Base-by-base conservation (phyloP, 345 rosid species). In the Erysimum cheiranthoides region DNA sequence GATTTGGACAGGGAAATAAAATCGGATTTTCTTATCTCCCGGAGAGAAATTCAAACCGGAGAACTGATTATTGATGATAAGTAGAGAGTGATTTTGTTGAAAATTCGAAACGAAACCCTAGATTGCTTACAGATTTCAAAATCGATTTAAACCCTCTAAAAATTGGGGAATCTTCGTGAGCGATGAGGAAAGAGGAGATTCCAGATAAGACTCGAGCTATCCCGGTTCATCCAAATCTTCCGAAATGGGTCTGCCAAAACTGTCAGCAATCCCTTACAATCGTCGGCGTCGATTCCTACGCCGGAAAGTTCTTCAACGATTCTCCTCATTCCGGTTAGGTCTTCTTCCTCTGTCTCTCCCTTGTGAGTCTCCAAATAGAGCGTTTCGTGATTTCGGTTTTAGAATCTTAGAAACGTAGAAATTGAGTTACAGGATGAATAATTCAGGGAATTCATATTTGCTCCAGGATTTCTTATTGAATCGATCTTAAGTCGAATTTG, bases 201-300 rank as follows among this genome's bases (percentile, higher is more conserved):
- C 79, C 64, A 50, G 91, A 86, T 42, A 88, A 79, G 70, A 77
- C 74, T 68, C 95, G 89, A 62, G 78, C 78, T 28, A 78, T 87
- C 17, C 86, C 87, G 39, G 84, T 78, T 66, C 93, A 92, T 79
- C 91, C 92, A 14, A 87, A 78, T 78, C 87, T 89, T 6, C 96
- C 97, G 2, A 88, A 87, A 79, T 95, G 97, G 97, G 73, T 81
- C 12, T 95, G 97, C 81, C 99, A 95, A 81, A 89, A 90, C 45
- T 90, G 97, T 77, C 99, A 85, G 61, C 84, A 88, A 70, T 68
- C 90, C 27, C 92, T 95, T 58, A 85, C 88, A 79, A 83, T 92
- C 85, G 86, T 87, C 82, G 97, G 99, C 75, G 91, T 85, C 76
- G 97, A 95, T 76, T 85, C 97, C 27, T 87, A 89, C 85, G 93